phyloP scores from a whole-genome alignment of 371 early-diverging fungal genomes.

The Mucor plumbeus region DNA sequence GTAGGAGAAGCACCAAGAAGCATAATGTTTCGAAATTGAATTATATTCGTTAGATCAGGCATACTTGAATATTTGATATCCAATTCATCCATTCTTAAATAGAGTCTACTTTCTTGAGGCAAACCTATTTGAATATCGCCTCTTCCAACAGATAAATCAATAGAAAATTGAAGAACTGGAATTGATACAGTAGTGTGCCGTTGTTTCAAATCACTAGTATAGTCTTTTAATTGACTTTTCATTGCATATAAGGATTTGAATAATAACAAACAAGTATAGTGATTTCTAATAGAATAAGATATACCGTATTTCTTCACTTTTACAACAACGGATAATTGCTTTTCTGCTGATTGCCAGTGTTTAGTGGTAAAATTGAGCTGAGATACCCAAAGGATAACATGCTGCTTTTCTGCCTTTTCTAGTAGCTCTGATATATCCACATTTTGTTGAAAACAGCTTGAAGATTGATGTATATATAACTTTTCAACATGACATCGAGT shows the following conservation, averaged over 20 bases:
- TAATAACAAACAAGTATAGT: conserved; percentile 21
- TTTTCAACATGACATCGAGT: conserved; percentile 16
- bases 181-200: neutral
- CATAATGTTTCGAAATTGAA: conserved; percentile 14
- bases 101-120: conserved; percentile 7
- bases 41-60: neutral
- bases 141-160: conserved; percentile 5
- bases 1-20: conserved; percentile 15
- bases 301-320: conserved; percentile 22
- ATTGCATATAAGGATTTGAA: neutral
- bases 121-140: conserved; percentile 18
- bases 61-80: too few relatives aligned
- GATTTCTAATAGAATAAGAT: conserved; percentile 19
- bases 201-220: neutral
- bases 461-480: conserved; percentile 18
- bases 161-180: neutral
- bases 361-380: conserved; percentile 11
- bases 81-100: conserved; percentile 18
- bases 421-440: neutral
- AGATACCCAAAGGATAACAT: conserved; percentile 24
- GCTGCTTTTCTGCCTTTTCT: neutral
- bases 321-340: neutral
- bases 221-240: neutral
- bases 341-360: neutral
- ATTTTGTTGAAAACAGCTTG: neutral